Conservation (phyloP, 2,329 filamentous ascomycete genomes). For the Cordyceps cateniannulata region DNA sequence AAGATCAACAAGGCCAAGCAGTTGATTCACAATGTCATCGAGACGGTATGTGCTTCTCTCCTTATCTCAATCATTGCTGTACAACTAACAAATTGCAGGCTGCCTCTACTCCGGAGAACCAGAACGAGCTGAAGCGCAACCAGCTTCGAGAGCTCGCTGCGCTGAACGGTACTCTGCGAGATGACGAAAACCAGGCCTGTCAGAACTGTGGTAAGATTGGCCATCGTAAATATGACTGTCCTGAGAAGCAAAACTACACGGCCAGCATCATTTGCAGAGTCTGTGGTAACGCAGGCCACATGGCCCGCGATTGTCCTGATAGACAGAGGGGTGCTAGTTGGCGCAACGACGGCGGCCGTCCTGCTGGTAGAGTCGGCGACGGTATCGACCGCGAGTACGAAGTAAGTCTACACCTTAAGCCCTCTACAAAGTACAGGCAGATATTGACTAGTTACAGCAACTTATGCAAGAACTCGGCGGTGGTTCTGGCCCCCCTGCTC, state of each 20-base stretch:
- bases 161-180: slow-evolving; percentile 96
- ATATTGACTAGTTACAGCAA: slow-evolving; percentile 55
- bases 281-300: slow-evolving; percentile 95
- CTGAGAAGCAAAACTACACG: slow-evolving; percentile 96
- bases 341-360: slow-evolving; percentile 63
- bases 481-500: slow-evolving; percentile 62
- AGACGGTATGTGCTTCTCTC: slow-evolving; percentile 64
- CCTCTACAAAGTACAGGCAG: not conserved
- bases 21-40: slow-evolving; percentile 96
- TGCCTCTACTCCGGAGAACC: slow-evolving; percentile 95
- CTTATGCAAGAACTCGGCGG: slow-evolving; percentile 96
- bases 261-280: slow-evolving; percentile 98
- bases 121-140: slow-evolving; percentile 98
- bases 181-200: slow-evolving; percentile 98
- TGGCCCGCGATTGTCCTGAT: slow-evolving; percentile 97
- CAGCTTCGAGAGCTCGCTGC: slow-evolving; percentile 96
- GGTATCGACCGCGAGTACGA: slow-evolving; percentile 92
- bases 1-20: slow-evolving; percentile 99
- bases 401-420: slow-evolving; percentile 45
- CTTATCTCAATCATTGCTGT: not conserved
- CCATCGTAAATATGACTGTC: slow-evolving; percentile 97
- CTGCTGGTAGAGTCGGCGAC: slow-evolving; percentile 68
- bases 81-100: slow-evolving; percentile 52
- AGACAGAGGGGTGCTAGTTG: slow-evolving; percentile 84
- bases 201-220: slow-evolving; percentile 99